phyloP scores from a whole-genome alignment of 345 rosid species.

The Balakata baccata region DNA sequence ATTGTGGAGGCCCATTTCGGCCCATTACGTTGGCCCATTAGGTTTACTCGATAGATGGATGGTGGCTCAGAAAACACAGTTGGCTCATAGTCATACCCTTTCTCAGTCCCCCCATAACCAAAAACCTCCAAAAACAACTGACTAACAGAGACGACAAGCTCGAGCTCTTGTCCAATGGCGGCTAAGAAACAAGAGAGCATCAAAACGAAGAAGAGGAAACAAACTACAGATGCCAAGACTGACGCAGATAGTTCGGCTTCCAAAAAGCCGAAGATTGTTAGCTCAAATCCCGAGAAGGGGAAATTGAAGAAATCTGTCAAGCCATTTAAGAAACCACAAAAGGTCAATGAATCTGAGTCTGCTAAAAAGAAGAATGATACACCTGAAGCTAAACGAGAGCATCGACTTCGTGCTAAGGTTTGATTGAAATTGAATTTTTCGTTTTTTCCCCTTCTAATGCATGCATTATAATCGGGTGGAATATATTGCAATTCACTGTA shows the following conservation, averaged over 20 bases:
- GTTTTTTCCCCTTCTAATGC: background rate
- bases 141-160: background rate
- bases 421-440: background rate
- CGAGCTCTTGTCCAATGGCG: slow-evolving; percentile 39
- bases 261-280: slow-evolving; percentile 40
- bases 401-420: slow-evolving; percentile 54
- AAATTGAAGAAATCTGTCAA: slow-evolving; percentile 24
- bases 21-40: too few species aligned
- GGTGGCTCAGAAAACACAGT: background rate
- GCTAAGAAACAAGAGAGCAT: slow-evolving; percentile 35
- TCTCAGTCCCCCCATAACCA: background rate
- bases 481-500: slow-evolving; percentile 20
- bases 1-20: too few species aligned
- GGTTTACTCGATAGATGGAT: background rate
- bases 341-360: slow-evolving; percentile 14
- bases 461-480: background rate
- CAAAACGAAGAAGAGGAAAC: slow-evolving; percentile 43
- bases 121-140: slow-evolving; percentile 4
- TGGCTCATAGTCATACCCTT: background rate
- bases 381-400: slow-evolving; percentile 41
- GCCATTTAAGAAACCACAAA: slow-evolving; percentile 13
- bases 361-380: slow-evolving; percentile 13
- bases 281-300: slow-evolving; percentile 23
- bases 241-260: slow-evolving; percentile 12
- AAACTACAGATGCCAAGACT: slow-evolving; percentile 20